Base-by-base conservation (phyloP, 1,284 basidiomycete genomes). In the Boletellus deceptivus region DNA sequence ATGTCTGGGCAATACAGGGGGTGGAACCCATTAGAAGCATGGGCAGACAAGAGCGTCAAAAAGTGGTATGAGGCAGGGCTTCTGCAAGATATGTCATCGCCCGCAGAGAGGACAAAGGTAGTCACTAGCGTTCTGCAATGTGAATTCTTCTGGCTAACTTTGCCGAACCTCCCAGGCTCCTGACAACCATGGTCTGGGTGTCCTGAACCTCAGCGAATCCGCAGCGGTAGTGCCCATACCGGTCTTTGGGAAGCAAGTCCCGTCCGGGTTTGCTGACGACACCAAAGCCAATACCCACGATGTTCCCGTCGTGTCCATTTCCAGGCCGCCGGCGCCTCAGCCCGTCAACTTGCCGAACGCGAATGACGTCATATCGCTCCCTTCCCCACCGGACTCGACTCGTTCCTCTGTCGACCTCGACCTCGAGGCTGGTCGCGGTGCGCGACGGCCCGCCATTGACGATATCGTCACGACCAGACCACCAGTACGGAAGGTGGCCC, bases 21-120 rank as follows among this genome's bases (percentile, higher is more conserved):
- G 2, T 95, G 92, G 93, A 89, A 77, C 64, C 89, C 93, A 14
- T 72, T 95, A 53, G 93, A 96, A 68, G 93, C 92, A 18, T 91
- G 87, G 85, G 93, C 91, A 49, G 93, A 95, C 71, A 78, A 79
- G 59, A 93, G 91, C 68, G 75, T 92, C 45, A 79, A 86, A 64
- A 84, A 83, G 64, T 96, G 93, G 93, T 82, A 86, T 53, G 83
- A 88, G 60, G 75, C 83, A 27, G 91, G 91, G 4, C 69, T 92
- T 29, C 75, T 91, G 24, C 71, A 82, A 43, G 77, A 79, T 47
- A 57, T 62, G 53, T 62, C 67, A 17, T 39, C 72, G 3, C 58
- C 72, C 18, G 63, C 69, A 31, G 73, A 75, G 52, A 80, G 78
- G 64, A 73, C 69, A 67, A 78, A 80, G 76, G 82, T 80, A 60